These are phyloP conservation scores for Colletotrichum sp. DNA, from an alignment of 2,329 filamentous ascomycete species.

Conservation along the genomic window DNA sequence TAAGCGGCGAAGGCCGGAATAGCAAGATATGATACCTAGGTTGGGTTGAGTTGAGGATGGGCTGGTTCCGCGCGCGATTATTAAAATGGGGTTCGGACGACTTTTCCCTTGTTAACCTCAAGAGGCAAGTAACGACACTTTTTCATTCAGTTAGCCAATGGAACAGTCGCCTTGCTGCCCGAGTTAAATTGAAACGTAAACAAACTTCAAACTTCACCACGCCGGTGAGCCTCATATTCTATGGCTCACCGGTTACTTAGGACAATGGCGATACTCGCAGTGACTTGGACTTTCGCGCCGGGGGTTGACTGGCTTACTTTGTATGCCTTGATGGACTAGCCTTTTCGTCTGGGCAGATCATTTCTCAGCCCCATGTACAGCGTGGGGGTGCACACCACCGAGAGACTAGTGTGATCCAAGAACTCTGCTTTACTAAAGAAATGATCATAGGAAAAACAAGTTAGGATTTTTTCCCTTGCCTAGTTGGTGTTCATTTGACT, in stretches of 20 bases:
- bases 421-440: not conserved
- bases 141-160: not conserved
- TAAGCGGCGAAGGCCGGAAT: not conserved
- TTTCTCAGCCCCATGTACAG: not conserved
- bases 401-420: not conserved
- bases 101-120: not conserved
- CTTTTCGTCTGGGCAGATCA: not conserved
- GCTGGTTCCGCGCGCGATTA: not conserved
- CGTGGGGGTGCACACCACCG: not conserved
- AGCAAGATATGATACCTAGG: not conserved
- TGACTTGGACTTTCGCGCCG: fast-evolving
- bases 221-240: not conserved
- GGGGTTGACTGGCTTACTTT: not conserved
- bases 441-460: fast-evolving
- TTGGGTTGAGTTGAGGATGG: too few relatives aligned
- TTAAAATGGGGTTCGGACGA: not conserved
- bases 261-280: not conserved
- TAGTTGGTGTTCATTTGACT: not conserved
- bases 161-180: not conserved
- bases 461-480: not conserved
- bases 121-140: not conserved
- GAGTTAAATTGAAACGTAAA: not conserved
- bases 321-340: not conserved
- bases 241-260: not conserved
- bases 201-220: not conserved